Conservation (phyloP, 495 filamentous ascomycete species). For the Penicillium robsamsonii region DNA sequence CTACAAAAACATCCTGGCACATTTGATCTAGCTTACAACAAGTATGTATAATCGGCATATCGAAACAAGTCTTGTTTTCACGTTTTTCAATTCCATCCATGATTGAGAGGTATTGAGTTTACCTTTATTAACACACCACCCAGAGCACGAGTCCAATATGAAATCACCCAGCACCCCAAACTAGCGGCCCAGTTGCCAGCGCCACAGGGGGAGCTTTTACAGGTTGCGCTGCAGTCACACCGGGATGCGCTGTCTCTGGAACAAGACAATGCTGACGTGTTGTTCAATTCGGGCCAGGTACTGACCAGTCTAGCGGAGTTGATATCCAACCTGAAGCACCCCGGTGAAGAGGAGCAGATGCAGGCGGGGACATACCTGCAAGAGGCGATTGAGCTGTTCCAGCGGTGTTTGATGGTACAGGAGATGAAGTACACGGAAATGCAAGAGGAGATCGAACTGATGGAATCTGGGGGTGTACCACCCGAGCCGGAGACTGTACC, state of each 20-base stretch:
- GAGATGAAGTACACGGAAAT: conserved; percentile 55
- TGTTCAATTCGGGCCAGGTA: conserved; percentile 71
- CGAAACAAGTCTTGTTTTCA: not conserved
- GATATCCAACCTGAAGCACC: conserved; percentile 47
- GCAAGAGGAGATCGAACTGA: conserved; percentile 43
- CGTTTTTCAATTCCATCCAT: conserved; percentile 4
- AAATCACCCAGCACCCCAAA: conserved; percentile 60
- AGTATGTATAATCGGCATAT: conserved; percentile 40
- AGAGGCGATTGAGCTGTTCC: conserved; percentile 62
- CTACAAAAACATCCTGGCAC: conserved; percentile 53
- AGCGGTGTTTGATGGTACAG: conserved; percentile 58
- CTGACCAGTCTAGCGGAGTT: conserved; percentile 62
- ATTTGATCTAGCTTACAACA: conserved; percentile 75
- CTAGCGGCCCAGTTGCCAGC: conserved; percentile 54
- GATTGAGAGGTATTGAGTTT: conserved; percentile 14
- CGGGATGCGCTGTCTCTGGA: conserved; percentile 56
- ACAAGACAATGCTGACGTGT: conserved; percentile 59
- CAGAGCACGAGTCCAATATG: conserved; percentile 63
- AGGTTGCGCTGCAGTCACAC: conserved; percentile 58
- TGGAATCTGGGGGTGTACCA: conserved; percentile 38
- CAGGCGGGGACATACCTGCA: conserved; percentile 51
- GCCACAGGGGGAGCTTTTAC: conserved; percentile 50
- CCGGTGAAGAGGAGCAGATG: conserved; percentile 38
- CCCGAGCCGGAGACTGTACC: conserved; percentile 18
- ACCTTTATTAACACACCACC: not conserved